Evolutionary conservation across 1,284 basidiomycete species (phyloP).

Genomic region (Heterobasidion occidentale): DNA sequence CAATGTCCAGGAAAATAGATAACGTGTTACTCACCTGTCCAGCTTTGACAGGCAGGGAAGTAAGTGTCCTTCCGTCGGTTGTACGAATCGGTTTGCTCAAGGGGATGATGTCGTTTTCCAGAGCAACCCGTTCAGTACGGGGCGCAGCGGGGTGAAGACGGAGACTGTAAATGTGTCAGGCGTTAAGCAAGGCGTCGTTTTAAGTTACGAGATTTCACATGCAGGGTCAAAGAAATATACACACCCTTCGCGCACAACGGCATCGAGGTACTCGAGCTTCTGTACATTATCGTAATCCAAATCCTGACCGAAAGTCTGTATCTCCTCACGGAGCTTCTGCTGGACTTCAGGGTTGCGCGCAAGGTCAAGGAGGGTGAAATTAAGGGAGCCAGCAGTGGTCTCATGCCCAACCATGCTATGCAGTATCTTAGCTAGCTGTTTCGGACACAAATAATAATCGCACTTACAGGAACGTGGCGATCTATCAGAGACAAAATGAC

Average conservation of each 20-base stretch:
- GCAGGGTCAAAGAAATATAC: background rate
- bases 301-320: background rate
- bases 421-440: no score
- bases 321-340: background rate
- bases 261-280: background rate
- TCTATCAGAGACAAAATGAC: background rate
- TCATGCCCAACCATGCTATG: background rate
- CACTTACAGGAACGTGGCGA: background rate
- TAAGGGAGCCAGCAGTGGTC: background rate
- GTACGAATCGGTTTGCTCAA: slow-evolving; percentile 14
- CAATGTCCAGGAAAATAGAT: background rate
- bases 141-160: slow-evolving; percentile 14
- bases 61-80: slow-evolving; percentile 10
- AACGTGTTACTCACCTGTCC: slow-evolving; percentile 13
- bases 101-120: slow-evolving; percentile 15
- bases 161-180: slow-evolving; percentile 8
- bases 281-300: background rate
- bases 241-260: background rate
- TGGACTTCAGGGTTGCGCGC: background rate
- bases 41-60: slow-evolving; percentile 11
- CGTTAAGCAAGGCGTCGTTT: no score
- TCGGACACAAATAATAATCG: no score
- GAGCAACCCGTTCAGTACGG: slow-evolving; percentile 13
- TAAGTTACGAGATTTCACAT: background rate
- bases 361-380: background rate